Evolutionary conservation across 2,329 filamentous ascomycete species (phyloP).

Genomic region (Zasmidium cellare): DNA sequence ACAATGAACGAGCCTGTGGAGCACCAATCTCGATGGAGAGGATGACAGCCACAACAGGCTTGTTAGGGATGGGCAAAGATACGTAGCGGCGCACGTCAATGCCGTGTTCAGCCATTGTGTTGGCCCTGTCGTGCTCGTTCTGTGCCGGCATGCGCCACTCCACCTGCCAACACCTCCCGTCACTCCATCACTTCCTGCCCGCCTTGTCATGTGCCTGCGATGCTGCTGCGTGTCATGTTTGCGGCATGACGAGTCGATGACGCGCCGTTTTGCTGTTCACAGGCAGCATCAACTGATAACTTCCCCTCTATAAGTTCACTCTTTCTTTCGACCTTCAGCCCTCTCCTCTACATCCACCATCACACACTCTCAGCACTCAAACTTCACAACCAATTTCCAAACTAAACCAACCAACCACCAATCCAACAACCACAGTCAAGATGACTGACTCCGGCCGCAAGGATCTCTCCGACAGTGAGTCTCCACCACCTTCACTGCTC

Average conservation of each 20-base stretch:
- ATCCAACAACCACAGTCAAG: conserved; percentile 36
- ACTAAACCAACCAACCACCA: conserved; percentile 20
- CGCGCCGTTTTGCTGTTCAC: background rate
- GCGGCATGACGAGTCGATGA: background rate
- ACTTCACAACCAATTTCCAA: conserved; percentile 16
- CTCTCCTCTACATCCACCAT: conserved; percentile 2
- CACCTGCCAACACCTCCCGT: background rate
- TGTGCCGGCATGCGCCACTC: background rate
- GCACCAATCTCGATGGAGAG: no score
- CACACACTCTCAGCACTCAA: background rate
- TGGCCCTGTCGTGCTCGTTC: no score
- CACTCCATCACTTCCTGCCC: background rate
- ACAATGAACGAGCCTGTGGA: no score
- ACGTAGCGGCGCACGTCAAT: background rate
- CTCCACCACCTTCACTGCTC: conserved; percentile 1
- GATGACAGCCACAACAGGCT: no score
- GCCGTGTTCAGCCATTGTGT: background rate
- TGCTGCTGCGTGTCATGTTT: background rate
- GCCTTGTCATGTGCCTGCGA: background rate
- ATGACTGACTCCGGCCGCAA: conserved; percentile 66
- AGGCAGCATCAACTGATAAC: background rate
- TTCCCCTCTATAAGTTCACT: background rate
- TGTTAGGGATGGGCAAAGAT: no score
- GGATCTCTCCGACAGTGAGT: conserved; percentile 54
- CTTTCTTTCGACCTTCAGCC: conserved; percentile 5